These are phyloP conservation scores for Globisporangium sylvaticum DNA, from an alignment of 352 stramenopile species.

Conservation along the genomic window DNA sequence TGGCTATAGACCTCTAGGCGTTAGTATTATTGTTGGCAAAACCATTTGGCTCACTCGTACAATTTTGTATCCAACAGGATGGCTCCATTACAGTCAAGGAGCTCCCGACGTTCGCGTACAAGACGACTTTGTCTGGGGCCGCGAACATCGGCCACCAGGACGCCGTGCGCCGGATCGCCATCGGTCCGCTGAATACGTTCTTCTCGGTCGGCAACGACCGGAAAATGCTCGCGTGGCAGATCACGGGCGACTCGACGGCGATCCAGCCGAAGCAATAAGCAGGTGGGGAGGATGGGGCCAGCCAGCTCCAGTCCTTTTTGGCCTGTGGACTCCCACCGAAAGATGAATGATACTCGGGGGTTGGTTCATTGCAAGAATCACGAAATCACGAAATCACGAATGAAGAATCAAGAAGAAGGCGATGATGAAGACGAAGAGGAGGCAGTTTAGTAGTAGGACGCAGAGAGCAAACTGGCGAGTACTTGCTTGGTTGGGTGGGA, in stretches of 20 bases:
- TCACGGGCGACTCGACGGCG: constrained; percentile 66
- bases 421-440: not conserved
- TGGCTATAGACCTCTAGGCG: not conserved
- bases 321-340: not conserved
- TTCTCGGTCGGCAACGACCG: constrained; percentile 77
- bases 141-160: constrained; percentile 73
- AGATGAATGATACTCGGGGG: not conserved
- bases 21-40: not conserved
- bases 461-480: not conserved
- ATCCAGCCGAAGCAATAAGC: constrained; percentile 71
- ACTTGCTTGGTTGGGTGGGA: too few relatives aligned
- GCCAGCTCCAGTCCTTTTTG: not conserved
- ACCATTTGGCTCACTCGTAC: not conserved
- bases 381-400: not conserved
- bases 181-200: constrained; percentile 75
- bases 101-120: constrained; percentile 81
- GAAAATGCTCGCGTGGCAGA: constrained; percentile 85
- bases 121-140: constrained; percentile 55
- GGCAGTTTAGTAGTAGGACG: constrained; percentile 16
- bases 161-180: constrained; percentile 70
- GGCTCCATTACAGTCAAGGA: constrained; percentile 81
- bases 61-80: constrained; percentile 36
- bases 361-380: not conserved
- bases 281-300: constrained; percentile 6
- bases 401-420: not conserved